Evolutionary conservation across 306 rosid species (phyloP).

Genomic region (Dryas octopetala): DNA sequence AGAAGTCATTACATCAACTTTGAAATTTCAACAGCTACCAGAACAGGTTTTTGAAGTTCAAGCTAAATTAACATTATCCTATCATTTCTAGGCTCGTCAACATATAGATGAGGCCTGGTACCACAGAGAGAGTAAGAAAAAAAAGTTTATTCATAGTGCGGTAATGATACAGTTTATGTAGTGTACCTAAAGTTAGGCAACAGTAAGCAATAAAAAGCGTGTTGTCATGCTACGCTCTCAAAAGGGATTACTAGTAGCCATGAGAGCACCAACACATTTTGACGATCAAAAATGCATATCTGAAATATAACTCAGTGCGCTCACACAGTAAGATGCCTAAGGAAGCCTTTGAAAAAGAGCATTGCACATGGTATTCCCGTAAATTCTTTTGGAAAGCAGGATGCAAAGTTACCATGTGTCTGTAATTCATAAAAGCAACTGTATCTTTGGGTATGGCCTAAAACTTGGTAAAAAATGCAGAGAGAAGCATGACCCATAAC

Average conservation of each 20-base stretch:
- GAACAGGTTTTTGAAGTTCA: neutral
- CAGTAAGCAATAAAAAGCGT: neutral
- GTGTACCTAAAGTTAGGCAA: neutral
- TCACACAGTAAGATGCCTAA: neutral
- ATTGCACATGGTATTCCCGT: too few species aligned
- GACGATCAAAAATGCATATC: constrained; percentile 3
- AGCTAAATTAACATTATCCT: neutral
- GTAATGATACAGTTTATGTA: neutral
- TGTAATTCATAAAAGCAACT: neutral
- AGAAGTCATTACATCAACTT: neutral
- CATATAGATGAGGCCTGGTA: neutral
- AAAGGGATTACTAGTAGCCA: neutral
- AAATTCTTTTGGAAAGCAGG: neutral
- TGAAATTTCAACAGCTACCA: neutral
- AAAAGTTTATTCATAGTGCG: neutral
- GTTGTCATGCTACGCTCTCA: neutral
- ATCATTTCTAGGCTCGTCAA: neutral
- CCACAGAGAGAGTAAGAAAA: neutral
- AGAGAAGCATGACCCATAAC: neutral
- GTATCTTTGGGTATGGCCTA: neutral
- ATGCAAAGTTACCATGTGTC: neutral
- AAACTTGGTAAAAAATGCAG: neutral
- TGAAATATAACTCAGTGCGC: neutral
- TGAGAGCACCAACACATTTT: neutral
- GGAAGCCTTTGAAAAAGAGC: neutral